Base-by-base conservation (phyloP, 163 green algal species). In the Chloroidium sp. region DNA sequence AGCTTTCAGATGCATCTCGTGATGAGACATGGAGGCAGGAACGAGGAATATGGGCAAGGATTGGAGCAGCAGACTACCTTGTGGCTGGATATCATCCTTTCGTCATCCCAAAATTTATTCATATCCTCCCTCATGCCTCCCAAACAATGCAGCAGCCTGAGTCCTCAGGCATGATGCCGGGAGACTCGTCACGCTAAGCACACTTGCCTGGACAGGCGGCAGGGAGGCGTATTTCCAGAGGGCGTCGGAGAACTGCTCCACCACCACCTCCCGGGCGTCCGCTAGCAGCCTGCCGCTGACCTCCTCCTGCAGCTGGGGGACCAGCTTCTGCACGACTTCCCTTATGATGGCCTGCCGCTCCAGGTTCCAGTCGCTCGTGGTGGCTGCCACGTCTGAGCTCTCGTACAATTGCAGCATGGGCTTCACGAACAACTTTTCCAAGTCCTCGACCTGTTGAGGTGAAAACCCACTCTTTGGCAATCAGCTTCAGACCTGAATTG, bases 291-390 rank as follows among this genome's bases (percentile, higher is more conserved):
- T 67, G 2, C 62, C 69, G 13, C 87, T 74, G 62, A 83, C 62
- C 84, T 95, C 91, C 8, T 77, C 61, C 81, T 89, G 84, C 79
- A 95, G 78, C 61, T 67, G 62, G 13, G 91, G 90, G 77, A 94
- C 75, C 72, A 96, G 81, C 4, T 85, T 77, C 76, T 86, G n/a
- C 61, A 96, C 12, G 1, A 89, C 93, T 36, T 88, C 81, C 0
- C 62, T 1, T 61, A 97, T 76, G 4, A 94, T 86, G 10, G 84
- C 69, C 8, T 74, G 13, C 8, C 94, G 89, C 81, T 91, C 61
- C n/a, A 86, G 82, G 81, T 97, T 95, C 93, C 93, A 97, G 2
- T 79, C 83, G 60, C 86, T 80, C n/a, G 83, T 76, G 4, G 75
- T 64, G 61, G 74, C 64, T 62, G 62, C 78, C 2, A 90, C 83